Evolutionary conservation across 805 yeast genomes (phyloP), one percentile per base, ranked within the genome.

Genomic region (Ogataea sp.): DNA sequence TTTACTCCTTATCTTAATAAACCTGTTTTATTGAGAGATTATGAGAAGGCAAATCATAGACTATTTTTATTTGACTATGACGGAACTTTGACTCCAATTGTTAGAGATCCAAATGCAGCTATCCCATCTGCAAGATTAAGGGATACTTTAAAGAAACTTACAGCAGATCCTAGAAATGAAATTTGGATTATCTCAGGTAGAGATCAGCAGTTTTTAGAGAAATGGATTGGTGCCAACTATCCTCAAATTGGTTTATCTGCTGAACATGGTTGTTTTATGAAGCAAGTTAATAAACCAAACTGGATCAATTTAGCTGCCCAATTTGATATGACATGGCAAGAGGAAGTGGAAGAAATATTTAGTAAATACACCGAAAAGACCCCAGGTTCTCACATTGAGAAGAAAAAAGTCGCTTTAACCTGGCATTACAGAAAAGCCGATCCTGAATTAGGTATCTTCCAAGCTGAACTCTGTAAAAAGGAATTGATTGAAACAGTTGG

Each of bases 401-500:
- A 72, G 52, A 93, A 93, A 59, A 80, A 87, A 52, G 96, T 90
- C 15, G 97, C 98, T 1, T 63, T 93, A 39, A 90, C 97, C 1
- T 93, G 99, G 99, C 99, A 93, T 62, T 93, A 90, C 58, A 76
- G 99, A 50, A 73, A 94, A 39, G 77, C 96, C 1, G 98, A 89
- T 51, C 97, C 97, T 0, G 96, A 83, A 44, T 73, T 87, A 49
- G 99, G 98, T 24, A 77, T 71, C 33, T 90, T 74, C 64, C 95
- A 87, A 62, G 94, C 97, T 0, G 65, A 73, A 14, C 76, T 80
- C 55, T 73, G 93, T 53, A 73, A 80, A 44, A 69, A 78, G 18
- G 81, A 80, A 43, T 62, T 93, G 45, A 65, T 70, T 42, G 66
- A 64, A 15, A 71, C 80, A 2, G 73, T 89, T 10, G 83, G 74